Percentiles rank a stretch among this genome's conserved stretches.
phyloP scores from a whole-genome alignment of 2,329 filamentous ascomycete genomes.

The Calonectria naviculata region DNA sequence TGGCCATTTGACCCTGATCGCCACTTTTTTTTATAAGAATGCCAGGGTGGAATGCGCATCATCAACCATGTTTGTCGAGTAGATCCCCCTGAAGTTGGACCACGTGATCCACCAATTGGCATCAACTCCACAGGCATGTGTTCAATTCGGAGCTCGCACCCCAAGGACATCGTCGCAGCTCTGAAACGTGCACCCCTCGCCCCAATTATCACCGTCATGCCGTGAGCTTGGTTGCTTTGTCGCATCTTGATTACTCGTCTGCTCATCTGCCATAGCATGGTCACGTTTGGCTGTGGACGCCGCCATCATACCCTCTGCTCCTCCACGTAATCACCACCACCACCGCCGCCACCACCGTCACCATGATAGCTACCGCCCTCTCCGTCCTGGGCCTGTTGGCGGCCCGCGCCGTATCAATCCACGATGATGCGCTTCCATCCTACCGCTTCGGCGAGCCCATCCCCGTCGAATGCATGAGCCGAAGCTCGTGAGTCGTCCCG shows the following conservation, averaged over 20 bases:
- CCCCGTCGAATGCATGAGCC: slow-evolving; percentile 78
- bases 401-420: slow-evolving; percentile 41
- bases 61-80: background rate
- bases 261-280: slow-evolving; percentile 7
- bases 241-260: slow-evolving; percentile 18
- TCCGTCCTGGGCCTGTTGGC: slow-evolving; percentile 39
- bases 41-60: background rate
- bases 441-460: slow-evolving; percentile 76
- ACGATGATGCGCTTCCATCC: slow-evolving; percentile 63
- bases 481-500: slow-evolving; percentile 69
- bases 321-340: slow-evolving; percentile 14
- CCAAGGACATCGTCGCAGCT: slow-evolving; percentile 12
- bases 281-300: background rate
- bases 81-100: slow-evolving; percentile 20
- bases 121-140: slow-evolving; percentile 34
- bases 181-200: slow-evolving; percentile 6
- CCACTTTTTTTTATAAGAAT: background rate
- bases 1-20: background rate
- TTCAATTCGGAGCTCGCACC: slow-evolving; percentile 2
- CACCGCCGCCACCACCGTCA: slow-evolving; percentile 9
- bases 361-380: slow-evolving; percentile 26
- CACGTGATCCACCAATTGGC: slow-evolving; percentile 34
- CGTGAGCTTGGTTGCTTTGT: slow-evolving; percentile 25
- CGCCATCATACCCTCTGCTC: background rate
- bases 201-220: slow-evolving; percentile 28